A percentile compares a stretch with the other conserved stretches of the same genome.
Evolutionary conservation across 805 yeast genomes (phyloP).

Genomic region (Kuraishia molischiana): DNA sequence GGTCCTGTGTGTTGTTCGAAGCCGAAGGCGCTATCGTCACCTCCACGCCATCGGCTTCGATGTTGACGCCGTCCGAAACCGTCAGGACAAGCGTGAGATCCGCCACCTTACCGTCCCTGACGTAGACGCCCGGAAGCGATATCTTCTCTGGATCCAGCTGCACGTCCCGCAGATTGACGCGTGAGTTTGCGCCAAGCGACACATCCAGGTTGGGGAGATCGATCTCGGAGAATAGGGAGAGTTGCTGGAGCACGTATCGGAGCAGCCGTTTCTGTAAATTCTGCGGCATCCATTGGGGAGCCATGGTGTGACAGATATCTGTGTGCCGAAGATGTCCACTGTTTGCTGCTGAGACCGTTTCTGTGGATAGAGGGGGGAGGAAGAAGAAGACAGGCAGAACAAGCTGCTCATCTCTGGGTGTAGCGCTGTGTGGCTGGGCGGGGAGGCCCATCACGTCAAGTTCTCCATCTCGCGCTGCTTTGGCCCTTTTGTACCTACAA

Average conservation of each 20-base stretch:
- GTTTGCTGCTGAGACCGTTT: too few species aligned
- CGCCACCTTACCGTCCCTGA: conserved; percentile 53
- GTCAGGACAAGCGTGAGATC: conserved; percentile 49
- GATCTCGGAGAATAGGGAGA: conserved; percentile 71
- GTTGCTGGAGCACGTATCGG: conserved; percentile 70
- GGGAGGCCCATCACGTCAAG: too few species aligned
- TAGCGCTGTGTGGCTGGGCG: too few species aligned
- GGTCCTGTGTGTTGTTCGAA: conserved; percentile 4
- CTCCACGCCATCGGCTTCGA: conserved; percentile 47
- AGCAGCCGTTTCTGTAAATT: conserved; percentile 76
- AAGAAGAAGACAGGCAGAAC: too few species aligned
- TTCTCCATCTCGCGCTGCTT: too few species aligned
- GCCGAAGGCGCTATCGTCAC: conserved; percentile 30
- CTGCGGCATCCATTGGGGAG: conserved; percentile 67
- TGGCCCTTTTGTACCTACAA: too few species aligned
- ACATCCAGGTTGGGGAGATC: conserved; percentile 79
- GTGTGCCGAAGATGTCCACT: too few species aligned
- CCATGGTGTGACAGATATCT: conserved; percentile 8
- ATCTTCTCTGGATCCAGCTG: conserved; percentile 65
- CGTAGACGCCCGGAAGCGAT: conserved; percentile 49
- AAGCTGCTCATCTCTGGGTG: too few species aligned
- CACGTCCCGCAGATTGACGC: conserved; percentile 48
- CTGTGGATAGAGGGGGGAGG: too few species aligned
- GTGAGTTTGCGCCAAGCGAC: conserved; percentile 48
- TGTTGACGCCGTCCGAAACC: conserved; percentile 60